Percentiles rank a stretch among this genome's conserved stretches.
These are phyloP conservation scores for Chlamydomonas applanata DNA, from an alignment of 139 green algal genomes.

Conservation along the genomic window DNA sequence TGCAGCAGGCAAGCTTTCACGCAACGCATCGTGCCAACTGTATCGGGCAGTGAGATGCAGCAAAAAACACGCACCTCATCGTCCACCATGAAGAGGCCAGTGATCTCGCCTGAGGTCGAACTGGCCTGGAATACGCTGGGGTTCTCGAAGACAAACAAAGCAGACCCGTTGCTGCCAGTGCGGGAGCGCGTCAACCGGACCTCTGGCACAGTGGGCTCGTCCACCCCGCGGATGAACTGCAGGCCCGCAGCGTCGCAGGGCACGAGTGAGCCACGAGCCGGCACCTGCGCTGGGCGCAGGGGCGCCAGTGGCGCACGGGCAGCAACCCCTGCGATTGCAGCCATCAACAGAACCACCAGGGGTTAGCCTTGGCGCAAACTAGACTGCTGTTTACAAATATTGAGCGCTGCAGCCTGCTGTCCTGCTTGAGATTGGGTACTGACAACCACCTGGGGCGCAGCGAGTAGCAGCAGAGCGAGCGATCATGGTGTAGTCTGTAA, in stretches of 20 bases:
- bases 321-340: too few relatives aligned
- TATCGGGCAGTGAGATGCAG: too few relatives aligned
- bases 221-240: constrained; percentile 91
- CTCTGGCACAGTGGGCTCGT: constrained; percentile 89
- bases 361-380: too few relatives aligned
- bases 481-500: too few relatives aligned
- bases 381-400: too few relatives aligned
- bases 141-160: constrained; percentile 89
- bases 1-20: too few relatives aligned
- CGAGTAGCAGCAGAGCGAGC: too few relatives aligned
- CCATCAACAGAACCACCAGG: too few relatives aligned
- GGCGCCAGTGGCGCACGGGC: background rate
- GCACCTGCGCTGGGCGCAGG: background rate
- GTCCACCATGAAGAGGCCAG: constrained; percentile 94
- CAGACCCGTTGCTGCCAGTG: constrained; percentile 82
- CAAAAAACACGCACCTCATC: constrained; percentile 67
- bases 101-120: constrained; percentile 81
- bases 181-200: constrained; percentile 83
- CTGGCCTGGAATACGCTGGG: constrained; percentile 88
- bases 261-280: background rate
- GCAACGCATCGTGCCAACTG: too few relatives aligned
- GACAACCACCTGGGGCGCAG: too few relatives aligned
- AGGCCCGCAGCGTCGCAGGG: constrained; percentile 47
- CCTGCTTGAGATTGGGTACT: too few relatives aligned
- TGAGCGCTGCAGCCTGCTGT: too few relatives aligned